Percentiles rank a stretch among this genome's conserved stretches.
These are phyloP conservation scores for Pleurotus giganteus DNA, from an alignment of 768 basidiomycete genomes.

Conservation along the genomic window DNA sequence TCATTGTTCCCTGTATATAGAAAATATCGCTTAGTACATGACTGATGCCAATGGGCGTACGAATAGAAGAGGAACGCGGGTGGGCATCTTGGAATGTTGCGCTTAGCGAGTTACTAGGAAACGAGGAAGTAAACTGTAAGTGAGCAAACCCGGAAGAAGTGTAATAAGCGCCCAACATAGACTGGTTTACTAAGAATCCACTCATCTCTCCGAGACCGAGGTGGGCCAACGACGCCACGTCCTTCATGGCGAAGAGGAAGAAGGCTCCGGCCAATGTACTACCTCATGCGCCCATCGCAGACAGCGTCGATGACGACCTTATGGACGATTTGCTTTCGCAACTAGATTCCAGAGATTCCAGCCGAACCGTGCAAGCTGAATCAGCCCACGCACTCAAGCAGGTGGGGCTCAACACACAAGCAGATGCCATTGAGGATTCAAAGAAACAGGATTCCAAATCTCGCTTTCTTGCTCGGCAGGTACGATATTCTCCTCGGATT, in stretches of 20 bases:
- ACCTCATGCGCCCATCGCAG: constrained; percentile 24
- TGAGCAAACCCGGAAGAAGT: background rate
- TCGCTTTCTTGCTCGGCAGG: constrained; percentile 73
- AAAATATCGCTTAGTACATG: background rate
- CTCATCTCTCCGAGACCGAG: background rate
- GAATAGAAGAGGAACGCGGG: constrained; percentile 39
- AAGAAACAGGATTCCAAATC: constrained; percentile 57
- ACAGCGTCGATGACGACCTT: constrained; percentile 48
- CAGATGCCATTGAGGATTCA: constrained; percentile 23
- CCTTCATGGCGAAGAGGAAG: constrained; percentile 30
- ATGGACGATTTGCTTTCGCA: constrained; percentile 77
- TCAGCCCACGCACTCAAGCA: constrained; percentile 48
- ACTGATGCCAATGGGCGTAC: constrained; percentile 14
- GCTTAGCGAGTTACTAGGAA: background rate
- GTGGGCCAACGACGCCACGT: background rate
- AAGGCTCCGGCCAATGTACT: constrained; percentile 42
- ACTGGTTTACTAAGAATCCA: background rate
- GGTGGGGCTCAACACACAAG: constrained; percentile 38
- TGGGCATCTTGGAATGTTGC: constrained; percentile 5
- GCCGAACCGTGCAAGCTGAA: constrained; percentile 44
- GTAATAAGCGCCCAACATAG: background rate
- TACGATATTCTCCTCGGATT: constrained; percentile 23
- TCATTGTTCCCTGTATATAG: constrained; percentile 45
- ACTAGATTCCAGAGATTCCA: constrained; percentile 68
- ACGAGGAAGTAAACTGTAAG: constrained; percentile 3